Percentiles rank a stretch among this genome's conserved stretches.
phyloP scores from a whole-genome alignment of 208 protist species.

The Phytomonas sp. region DNA sequence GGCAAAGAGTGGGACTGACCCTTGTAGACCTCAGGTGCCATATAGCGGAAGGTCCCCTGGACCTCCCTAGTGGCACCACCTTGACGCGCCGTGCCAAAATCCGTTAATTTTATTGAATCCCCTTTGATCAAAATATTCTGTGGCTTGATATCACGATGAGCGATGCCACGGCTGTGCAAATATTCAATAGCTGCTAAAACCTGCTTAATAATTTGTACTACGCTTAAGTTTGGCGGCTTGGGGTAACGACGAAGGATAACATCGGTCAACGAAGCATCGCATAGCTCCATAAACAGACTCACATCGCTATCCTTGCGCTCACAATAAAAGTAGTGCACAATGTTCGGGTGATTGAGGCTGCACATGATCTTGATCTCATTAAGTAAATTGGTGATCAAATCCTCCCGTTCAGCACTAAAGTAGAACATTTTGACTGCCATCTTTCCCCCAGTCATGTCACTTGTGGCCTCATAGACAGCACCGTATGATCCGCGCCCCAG shows the following conservation, averaged over 20 bases:
- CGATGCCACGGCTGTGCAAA: slow-evolving; percentile 95
- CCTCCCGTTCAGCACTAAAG: slow-evolving; percentile 58
- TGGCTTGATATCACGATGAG: slow-evolving; percentile 98
- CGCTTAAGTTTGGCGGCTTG: slow-evolving; percentile 52
- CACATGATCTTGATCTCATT: slow-evolving; percentile 91
- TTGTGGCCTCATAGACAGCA: slow-evolving; percentile 85
- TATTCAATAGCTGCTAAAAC: slow-evolving; percentile 94
- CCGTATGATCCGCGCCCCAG: slow-evolving; percentile 85
- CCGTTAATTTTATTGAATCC: slow-evolving; percentile 94
- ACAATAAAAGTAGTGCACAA: slow-evolving; percentile 90
- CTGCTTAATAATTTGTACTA: slow-evolving; percentile 87
- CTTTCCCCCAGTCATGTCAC: slow-evolving; percentile 86
- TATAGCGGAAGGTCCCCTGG: slow-evolving; percentile 89
- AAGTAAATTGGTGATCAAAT: slow-evolving; percentile 71
- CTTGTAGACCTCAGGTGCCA: slow-evolving; percentile 89
- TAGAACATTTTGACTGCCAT: slow-evolving; percentile 93
- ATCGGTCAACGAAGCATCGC: slow-evolving; percentile 77
- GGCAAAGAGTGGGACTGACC: slow-evolving; percentile 70
- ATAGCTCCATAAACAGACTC: slow-evolving; percentile 90
- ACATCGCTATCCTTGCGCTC: slow-evolving; percentile 82
- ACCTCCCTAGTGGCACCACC: slow-evolving; percentile 63
- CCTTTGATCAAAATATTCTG: slow-evolving; percentile 93
- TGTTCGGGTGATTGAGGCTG: slow-evolving; percentile 87
- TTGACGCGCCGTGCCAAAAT: slow-evolving; percentile 92
- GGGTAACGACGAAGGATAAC: slow-evolving; percentile 46